Evolutionary conservation across 768 basidiomycete genomes (phyloP).

Genomic region (Lactarius hengduanensis): DNA sequence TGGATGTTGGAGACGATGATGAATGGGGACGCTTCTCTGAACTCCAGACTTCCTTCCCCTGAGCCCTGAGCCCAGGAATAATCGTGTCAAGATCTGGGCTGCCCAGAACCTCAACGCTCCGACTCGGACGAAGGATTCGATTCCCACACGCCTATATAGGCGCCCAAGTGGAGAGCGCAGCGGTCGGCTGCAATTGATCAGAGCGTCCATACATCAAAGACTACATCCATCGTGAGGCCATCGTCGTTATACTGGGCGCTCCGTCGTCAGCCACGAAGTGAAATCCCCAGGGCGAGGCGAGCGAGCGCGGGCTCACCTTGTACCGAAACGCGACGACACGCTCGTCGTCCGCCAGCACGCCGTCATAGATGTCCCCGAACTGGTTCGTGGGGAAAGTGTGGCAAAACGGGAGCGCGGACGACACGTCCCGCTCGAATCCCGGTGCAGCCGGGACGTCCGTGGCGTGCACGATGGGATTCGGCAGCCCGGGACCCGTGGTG

Average conservation of each 20-base stretch:
- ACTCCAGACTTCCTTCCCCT: not conserved
- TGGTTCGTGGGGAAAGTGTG: not conserved
- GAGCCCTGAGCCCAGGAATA: not conserved
- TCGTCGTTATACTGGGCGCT: not conserved
- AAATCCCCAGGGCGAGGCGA: no score
- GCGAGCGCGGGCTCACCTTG: not conserved
- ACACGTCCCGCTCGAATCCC: not conserved
- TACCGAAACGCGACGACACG: conserved; percentile 4
- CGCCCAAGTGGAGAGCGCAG: not conserved
- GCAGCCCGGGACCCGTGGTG: not conserved
- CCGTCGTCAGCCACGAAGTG: not conserved
- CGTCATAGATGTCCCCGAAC: not conserved
- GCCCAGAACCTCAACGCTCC: not conserved
- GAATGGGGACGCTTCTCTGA: not conserved
- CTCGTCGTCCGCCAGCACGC: conserved; percentile 13
- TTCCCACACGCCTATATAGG: conserved; percentile 2
- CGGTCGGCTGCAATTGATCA: not conserved
- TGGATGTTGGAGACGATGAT: not conserved
- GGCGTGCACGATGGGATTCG: not conserved
- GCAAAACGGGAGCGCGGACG: not conserved
- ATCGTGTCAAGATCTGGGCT: not conserved
- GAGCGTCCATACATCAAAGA: not conserved
- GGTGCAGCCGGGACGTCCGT: not conserved
- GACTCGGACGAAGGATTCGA: not conserved
- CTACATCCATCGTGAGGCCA: not conserved